These are phyloP conservation scores for Coemansia sp. DNA, from an alignment of 192 early-diverging fungal species.

Conservation along the genomic window DNA sequence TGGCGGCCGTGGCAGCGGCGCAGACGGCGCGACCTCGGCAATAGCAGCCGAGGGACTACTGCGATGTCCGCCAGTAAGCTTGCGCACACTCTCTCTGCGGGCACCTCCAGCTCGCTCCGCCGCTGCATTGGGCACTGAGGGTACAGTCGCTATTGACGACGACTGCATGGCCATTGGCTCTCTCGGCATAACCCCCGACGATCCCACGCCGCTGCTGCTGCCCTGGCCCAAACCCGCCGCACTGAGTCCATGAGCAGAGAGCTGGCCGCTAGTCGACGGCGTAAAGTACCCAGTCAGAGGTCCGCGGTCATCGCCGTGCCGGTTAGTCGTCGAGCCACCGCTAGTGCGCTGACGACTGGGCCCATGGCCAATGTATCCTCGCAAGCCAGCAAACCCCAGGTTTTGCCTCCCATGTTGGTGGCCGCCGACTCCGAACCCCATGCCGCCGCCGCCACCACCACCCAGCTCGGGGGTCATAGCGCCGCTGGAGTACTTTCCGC, in stretches of 20 bases:
- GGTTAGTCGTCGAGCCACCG: background rate
- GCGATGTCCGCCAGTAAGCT: conserved; percentile 1
- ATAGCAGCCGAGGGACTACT: background rate
- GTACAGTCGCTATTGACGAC: conserved; percentile 35
- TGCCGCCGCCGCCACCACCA: conserved; percentile 14
- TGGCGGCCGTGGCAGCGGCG: background rate
- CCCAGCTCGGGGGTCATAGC: conserved; percentile 27
- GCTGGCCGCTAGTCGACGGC: conserved; percentile 17
- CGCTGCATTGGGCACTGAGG: conserved; percentile 8
- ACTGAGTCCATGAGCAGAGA: conserved; percentile 15
- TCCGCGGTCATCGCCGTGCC: conserved; percentile 25
- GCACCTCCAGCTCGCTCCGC: conserved; percentile 16
- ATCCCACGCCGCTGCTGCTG: conserved; percentile 6
- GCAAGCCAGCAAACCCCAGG: conserved; percentile 49
- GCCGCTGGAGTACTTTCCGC: conserved; percentile 34
- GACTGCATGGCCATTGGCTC: conserved; percentile 29
- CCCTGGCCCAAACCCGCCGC: conserved; percentile 9
- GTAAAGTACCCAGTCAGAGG: conserved; percentile 25
- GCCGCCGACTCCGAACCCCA: background rate
- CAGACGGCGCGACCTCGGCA: background rate
- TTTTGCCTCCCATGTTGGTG: conserved; percentile 29
- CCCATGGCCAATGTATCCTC: conserved; percentile 51
- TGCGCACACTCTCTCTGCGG: conserved; percentile 11
- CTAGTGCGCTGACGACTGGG: conserved; percentile 18
- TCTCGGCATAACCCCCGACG: conserved; percentile 40